Percentiles rank a stretch among this genome's conserved stretches.
phyloP scores from a whole-genome alignment of 176 grass and related monocot species.

The Lolium perenne region DNA sequence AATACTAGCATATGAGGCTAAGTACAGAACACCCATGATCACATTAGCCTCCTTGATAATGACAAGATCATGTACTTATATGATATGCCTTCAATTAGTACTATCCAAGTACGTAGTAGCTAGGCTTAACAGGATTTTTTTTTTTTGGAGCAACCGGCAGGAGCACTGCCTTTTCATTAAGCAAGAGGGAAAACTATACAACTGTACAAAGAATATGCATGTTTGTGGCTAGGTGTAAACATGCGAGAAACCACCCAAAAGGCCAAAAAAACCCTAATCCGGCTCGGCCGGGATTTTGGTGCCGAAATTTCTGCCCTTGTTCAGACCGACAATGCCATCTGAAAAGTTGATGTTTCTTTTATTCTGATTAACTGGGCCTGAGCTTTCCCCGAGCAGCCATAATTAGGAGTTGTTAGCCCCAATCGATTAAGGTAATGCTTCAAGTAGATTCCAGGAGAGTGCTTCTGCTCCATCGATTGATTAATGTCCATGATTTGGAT shows the following conservation, averaged over 20 bases:
- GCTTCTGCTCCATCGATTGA: constrained; percentile 41
- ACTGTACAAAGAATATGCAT: too few relatives aligned
- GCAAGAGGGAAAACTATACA: too few relatives aligned
- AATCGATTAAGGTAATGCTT: constrained; percentile 47
- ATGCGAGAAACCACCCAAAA: too few relatives aligned
- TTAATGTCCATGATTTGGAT: constrained; percentile 56
- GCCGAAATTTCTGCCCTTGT: constrained; percentile 48
- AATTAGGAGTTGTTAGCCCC: constrained; percentile 39
- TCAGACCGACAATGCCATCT: constrained; percentile 52
- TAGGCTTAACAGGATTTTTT: constrained; percentile 26
- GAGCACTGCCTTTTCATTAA: too few relatives aligned
- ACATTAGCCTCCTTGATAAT: constrained; percentile 40
- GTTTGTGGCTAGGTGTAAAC: too few relatives aligned
- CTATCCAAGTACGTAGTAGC: not conserved
- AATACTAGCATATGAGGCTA: constrained; percentile 5
- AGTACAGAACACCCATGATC: constrained; percentile 13
- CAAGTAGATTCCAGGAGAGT: constrained; percentile 58
- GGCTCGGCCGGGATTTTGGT: too few relatives aligned
- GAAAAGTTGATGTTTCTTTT: constrained; percentile 56
- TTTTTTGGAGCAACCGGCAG: too few relatives aligned
- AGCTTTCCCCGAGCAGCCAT: constrained; percentile 43
- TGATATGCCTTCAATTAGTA: constrained; percentile 16
- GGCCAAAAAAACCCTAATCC: too few relatives aligned
- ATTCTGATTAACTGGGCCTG: constrained; percentile 34
- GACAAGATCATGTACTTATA: constrained; percentile 34